Evolutionary conservation across 2,329 filamentous ascomycete species (phyloP), one percentile per base, ranked within the genome.

Genomic region (Microcyclosporella mali): DNA sequence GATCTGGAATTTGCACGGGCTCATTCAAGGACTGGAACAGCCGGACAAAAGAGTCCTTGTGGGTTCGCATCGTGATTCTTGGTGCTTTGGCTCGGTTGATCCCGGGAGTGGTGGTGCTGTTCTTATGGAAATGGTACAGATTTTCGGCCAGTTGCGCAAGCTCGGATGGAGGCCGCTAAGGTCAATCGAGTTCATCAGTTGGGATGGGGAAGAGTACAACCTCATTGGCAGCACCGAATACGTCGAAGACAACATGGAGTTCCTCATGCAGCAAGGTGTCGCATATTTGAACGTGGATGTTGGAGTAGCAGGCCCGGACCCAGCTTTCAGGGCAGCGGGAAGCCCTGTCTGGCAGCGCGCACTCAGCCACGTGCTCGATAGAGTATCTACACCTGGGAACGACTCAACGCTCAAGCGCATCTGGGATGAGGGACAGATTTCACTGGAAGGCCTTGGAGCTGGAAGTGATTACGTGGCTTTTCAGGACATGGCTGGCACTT

Each of bases 181-280:
- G n/a, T 94, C 88, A 3, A 94, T 98, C 51, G 85, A 94, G 63
- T 97, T 98, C 64, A 88, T 89, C 59, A 95, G 87, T 27, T 98
- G 92, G 92, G 92, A 98, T 63, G 92, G 79, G 3, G 84, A 84
- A 55, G 88, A 90, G 65, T 97, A 95, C 70, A 95, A 95, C 65
- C 70, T 92, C 34, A 85, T 95, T 45, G 92, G 92, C 7, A 94
- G 88, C 9, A 97, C 92, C 1, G 92, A 98, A 64, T 90, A 85
- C 58, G 92, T 98, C 34, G 92, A 98, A 67, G 83, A 85, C 35
- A 82, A 90, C 53, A 72, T 88, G 19, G 81, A 89, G 0, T 64
- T 70, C 2, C 73, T 98, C 6, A 82, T 86, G 32, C 70, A 76
- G 14, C 77, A 92, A 55, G 90, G 79, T 0, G 80, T 87, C 50